phyloP scores from a whole-genome alignment of 2,329 filamentous ascomycete genomes.

The Trichophyton verrucosum region DNA sequence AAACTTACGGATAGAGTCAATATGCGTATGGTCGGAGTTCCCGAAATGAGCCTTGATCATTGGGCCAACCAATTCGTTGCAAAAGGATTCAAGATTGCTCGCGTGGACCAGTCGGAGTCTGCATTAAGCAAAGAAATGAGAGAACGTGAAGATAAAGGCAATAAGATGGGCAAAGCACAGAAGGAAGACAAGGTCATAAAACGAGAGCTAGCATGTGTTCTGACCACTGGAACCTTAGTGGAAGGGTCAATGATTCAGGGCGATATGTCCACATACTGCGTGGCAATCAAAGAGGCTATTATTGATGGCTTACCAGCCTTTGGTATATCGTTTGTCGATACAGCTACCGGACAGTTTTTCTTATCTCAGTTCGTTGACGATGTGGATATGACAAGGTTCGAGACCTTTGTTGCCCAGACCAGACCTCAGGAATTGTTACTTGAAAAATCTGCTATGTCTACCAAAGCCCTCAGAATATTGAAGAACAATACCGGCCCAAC shows the following conservation, averaged over 20 bases:
- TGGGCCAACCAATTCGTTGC: conserved; percentile 99
- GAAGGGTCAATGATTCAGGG: conserved; percentile 95
- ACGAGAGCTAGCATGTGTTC: conserved; percentile 76
- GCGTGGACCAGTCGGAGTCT: conserved; percentile 94
- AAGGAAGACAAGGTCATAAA: conserved; percentile 90
- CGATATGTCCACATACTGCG: conserved; percentile 93
- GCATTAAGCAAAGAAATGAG: conserved; percentile 96
- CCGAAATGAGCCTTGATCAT: conserved; percentile 85
- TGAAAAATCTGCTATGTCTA: conserved; percentile 74
- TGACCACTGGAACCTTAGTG: conserved; percentile 85
- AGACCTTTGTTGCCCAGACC: conserved; percentile 89
- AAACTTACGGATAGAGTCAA: conserved; percentile 97
- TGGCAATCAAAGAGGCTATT: conserved; percentile 73
- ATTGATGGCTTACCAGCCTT: conserved; percentile 67
- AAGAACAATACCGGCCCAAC: conserved; percentile 92
- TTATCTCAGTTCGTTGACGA: conserved; percentile 89
- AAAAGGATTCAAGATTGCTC: conserved; percentile 92
- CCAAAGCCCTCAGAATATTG: conserved; percentile 80
- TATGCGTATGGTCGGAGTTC: conserved; percentile 98
- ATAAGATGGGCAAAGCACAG: conserved; percentile 39
- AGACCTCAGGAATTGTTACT: conserved; percentile 77
- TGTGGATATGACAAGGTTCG: conserved; percentile 86
- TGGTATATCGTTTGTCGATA: conserved; percentile 87
- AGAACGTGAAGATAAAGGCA: conserved; percentile 55
- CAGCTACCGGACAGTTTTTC: conserved; percentile 88